Evolutionary conservation across 345 rosid species (phyloP).

Genomic region (Boechera divaricarpa): DNA sequence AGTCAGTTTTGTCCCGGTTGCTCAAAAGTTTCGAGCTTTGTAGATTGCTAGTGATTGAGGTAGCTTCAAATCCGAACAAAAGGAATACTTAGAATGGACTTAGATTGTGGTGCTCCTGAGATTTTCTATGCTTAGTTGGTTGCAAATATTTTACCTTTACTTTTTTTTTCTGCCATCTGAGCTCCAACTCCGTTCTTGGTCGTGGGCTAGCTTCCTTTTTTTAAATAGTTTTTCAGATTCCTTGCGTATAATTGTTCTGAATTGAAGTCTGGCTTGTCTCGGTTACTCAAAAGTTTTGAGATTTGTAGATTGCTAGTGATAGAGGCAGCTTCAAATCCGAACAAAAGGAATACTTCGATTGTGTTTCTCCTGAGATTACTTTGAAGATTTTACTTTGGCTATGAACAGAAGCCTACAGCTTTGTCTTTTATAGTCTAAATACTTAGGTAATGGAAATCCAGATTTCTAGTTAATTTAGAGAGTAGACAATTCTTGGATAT

Average conservation of each 20-base stretch:
- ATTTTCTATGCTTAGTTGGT: background rate
- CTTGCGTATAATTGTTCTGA: constrained; percentile 12
- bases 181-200: constrained; percentile 25
- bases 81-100: background rate
- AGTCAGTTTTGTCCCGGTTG: background rate
- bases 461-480: background rate
- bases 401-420: background rate
- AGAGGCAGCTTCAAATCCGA: background rate
- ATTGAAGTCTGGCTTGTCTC: background rate
- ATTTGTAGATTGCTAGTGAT: constrained; percentile 12
- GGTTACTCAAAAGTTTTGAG: constrained; percentile 1
- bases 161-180: background rate
- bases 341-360: background rate
- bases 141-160: background rate
- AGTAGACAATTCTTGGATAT: background rate
- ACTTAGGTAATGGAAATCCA: background rate
- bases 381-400: background rate
- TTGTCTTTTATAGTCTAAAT: background rate
- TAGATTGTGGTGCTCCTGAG: background rate
- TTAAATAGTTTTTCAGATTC: background rate
- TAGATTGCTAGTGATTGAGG: constrained; percentile 8
- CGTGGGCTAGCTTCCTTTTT: background rate
- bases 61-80: background rate
- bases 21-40: constrained; percentile 24
- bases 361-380: background rate